Percentiles rank a stretch among this genome's conserved stretches.
Conservation (phyloP, 2,329 filamentous ascomycete species). For the Aspergillus alliaceus region DNA sequence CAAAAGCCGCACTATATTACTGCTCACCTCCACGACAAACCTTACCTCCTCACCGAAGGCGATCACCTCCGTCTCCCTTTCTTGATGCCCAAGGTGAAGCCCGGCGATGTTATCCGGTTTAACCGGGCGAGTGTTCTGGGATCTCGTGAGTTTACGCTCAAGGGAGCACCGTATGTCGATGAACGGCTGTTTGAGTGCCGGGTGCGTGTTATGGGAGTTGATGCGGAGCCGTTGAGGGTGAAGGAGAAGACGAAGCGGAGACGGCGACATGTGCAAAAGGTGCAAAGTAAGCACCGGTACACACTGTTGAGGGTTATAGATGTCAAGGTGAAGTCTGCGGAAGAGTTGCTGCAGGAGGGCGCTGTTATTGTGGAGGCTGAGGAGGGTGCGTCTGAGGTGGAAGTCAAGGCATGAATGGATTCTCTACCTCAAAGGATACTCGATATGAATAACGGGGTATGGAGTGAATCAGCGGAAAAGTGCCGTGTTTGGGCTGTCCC, state of each 20-base stretch:
- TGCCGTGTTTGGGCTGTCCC: neutral
- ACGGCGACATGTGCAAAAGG: constrained; percentile 65
- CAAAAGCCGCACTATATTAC: constrained; percentile 50
- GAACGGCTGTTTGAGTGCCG: constrained; percentile 81
- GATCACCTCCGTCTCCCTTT: constrained; percentile 77
- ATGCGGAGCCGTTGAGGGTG: constrained; percentile 73
- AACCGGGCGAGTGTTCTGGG: constrained; percentile 82
- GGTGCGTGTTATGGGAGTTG: constrained; percentile 79
- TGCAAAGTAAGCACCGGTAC: constrained; percentile 87
- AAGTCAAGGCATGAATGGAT: constrained; percentile 23
- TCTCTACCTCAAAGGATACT: neutral
- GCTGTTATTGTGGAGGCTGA: constrained; percentile 36
- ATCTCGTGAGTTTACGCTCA: constrained; percentile 85
- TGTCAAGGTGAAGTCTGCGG: constrained; percentile 64
- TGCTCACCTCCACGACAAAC: constrained; percentile 49
- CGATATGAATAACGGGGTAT: neutral
- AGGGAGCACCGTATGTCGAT: constrained; percentile 78
- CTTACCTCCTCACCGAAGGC: constrained; percentile 58
- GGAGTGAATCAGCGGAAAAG: neutral
- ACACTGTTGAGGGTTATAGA: constrained; percentile 85
- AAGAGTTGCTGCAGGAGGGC: constrained; percentile 51
- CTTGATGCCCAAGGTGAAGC: constrained; percentile 70
- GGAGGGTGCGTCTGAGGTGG: constrained; percentile 21
- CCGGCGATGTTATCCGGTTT: constrained; percentile 83
- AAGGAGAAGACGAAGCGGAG: constrained; percentile 82